Evolutionary conservation across 352 stramenopile species (phyloP), one percentile per base, ranked within the genome.

Genomic region (Globisporangium polare): DNA sequence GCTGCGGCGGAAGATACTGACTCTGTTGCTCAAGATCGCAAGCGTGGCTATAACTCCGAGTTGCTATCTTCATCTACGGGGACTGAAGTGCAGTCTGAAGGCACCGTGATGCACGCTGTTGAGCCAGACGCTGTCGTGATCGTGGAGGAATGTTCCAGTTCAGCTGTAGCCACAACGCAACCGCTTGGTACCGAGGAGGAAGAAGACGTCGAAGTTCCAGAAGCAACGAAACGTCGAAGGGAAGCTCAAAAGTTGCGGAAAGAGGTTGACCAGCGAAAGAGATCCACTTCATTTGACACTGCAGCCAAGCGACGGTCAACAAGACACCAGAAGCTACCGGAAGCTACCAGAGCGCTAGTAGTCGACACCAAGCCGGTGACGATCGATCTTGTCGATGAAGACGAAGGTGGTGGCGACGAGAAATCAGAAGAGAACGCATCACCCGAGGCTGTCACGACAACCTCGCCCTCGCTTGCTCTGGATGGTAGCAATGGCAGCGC

Each of bases 191-290:
- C 17, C 13, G 15, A 55, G 5, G 5, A 5, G 4, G 13, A 49
- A 33, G 13, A 64, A 35, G 15, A 26, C 46, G 26, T 39, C 18
- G 22, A 67, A 42, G 20, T n/a, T 9, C 31, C 42, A 42, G 22
- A 58, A 53, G 22, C 42, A 29, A 49, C 33, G 39, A 26, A 33
- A 5, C 18, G 33, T 17, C 31, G 7, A 12, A 37, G 13, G 9
- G 51, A 65, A 3, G 37, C 54, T 46, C 51, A 22, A 42, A 72
- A 50, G 24, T 26, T 62, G 50, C 37, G 7, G 43, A 53, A 45
- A 42, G 22, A 41, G 50, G n/a, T 65, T 46, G 22, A 55, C 31
- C 41, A 41, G 39, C 26, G 53, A 45, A 33, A 20, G 31, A 18
- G 24, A 5, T 54, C 56, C 5, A n/a, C 43, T n/a, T 55, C 45